Base-by-base conservation (phyloP, 345 rosid genomes). In the Gossypium raimondii region DNA sequence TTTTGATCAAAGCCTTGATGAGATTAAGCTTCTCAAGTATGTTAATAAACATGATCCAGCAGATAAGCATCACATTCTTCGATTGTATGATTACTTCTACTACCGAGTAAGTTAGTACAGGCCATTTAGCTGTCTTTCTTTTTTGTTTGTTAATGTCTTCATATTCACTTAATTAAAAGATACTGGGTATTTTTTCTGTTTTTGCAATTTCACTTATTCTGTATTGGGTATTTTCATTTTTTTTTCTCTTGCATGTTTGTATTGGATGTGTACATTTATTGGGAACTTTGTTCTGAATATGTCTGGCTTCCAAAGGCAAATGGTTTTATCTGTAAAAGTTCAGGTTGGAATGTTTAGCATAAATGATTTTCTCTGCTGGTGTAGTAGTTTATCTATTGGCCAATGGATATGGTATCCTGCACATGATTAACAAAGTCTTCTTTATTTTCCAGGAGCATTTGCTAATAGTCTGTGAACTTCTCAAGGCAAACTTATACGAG, bases 1-100 rank as follows among this genome's bases (percentile, higher is more conserved):
- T 79, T 96, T 96, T 77, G 97, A 96, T 84, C 99, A 96, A 86
- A 93, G 99, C 82, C 97, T 96, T 81, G 99, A 93, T 70, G 98
- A 96, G 86, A 96, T 96, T 76, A 96, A 96, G 85, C 98, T 96
- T 80, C 92, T 96, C 79, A 96, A 96, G 89, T 88, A 89, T 82
- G 91, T 93, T 78, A 96, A 96, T 86, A 96, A 93, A 90, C 97
- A 93, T 77, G 99, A 96, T 85, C 99, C 97, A 76, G 97, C 80
- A 27, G 98, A 96, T 90, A 92, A 88, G 85, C 88, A 89, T 89
- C 99, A 96, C 83, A 76, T 96, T 81, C 93, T 96, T 79, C 89
- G 99, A 76, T 83, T 96, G 85, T 93, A 93, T 79, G 99, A 96
- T 85, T 96, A 93, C 84, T 93, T 96, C 78, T 93, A 96, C 76